phyloP scores from a whole-genome alignment of 2,329 filamentous ascomycete species.

The Lachnellula cervina region DNA sequence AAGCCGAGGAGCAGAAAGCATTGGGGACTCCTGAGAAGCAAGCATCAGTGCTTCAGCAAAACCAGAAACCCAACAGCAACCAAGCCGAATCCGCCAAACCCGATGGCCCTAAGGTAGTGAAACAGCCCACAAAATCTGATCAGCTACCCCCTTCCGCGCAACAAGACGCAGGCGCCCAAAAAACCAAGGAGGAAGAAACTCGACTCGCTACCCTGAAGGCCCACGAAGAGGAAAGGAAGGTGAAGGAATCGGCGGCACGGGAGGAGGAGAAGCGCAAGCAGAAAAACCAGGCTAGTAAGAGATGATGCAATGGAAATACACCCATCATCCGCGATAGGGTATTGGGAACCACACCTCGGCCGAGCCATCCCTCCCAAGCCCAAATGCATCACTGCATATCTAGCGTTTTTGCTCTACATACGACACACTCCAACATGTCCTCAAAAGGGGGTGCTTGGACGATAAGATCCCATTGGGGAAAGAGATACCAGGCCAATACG shows the following conservation, averaged over 20 bases:
- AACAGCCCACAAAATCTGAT: neutral
- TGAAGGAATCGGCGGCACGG: neutral
- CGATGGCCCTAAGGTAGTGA: neutral
- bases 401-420: too few relatives aligned
- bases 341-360: too few relatives aligned
- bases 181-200: slow-evolving; percentile 7
- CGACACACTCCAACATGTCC: too few relatives aligned
- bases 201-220: neutral
- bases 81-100: neutral
- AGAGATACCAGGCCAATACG: too few relatives aligned
- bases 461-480: too few relatives aligned
- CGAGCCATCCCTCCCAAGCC: too few relatives aligned
- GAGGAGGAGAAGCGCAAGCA: neutral
- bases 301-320: too few relatives aligned
- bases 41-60: neutral
- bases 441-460: too few relatives aligned
- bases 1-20: neutral
- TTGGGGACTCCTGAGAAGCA: neutral
- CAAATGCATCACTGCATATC: too few relatives aligned
- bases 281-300: too few relatives aligned
- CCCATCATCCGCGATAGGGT: too few relatives aligned
- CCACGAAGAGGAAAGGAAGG: neutral
- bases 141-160: neutral
- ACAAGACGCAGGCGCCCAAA: slow-evolving; percentile 3
- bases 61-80: too few relatives aligned